Evolutionary conservation across 2,329 filamentous ascomycete species (phyloP), one percentile per base, ranked within the genome.

Genomic region (Fusarium sp.): DNA sequence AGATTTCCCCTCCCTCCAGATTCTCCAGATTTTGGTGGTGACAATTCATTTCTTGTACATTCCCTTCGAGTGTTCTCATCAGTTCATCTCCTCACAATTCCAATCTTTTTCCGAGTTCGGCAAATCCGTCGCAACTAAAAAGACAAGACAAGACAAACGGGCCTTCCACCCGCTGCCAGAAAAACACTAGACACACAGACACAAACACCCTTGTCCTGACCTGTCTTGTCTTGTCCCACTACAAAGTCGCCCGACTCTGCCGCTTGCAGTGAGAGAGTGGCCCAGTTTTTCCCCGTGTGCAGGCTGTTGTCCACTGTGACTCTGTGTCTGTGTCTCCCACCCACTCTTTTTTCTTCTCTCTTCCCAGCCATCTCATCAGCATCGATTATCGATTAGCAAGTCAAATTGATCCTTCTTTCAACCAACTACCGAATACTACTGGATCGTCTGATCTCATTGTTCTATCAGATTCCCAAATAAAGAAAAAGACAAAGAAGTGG

Each of bases 211-310:
- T 48, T 64, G 64, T 27, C 52, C 45, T 18, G 30, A 9, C 30
- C 10, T 30, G 30, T 30, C 7, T 10, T 32, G 48, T n/a, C 48
- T n/a, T 50, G 48, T 35, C 33, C 49, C 23, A 18, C 33, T 38
- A 45, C 44, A 60, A 48, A 32, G 26, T 52, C 26, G 49, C 44
- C 64, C 68, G 67, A 70, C 58, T 35, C 57, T 68, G 45, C 68
- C 68, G 67, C 68, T 66, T 52, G 46, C 58, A 65, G 63, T 57
- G 56, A 56, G 17, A 37, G 50, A 63, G 50, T 20, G 38, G 37
- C 64, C 69, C 69, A 69, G 49, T 62, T 59, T 71, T 70, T 35
- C 69, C 69, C 69, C 69, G 52, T 69, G 38, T 64, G 30, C 41
- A 48, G 46, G 61, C 64, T 60, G 50, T 64, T 35, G 49, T 52